Base-by-base conservation (phyloP, 2,329 filamentous ascomycete species). In the Hypoxylon sp. region DNA sequence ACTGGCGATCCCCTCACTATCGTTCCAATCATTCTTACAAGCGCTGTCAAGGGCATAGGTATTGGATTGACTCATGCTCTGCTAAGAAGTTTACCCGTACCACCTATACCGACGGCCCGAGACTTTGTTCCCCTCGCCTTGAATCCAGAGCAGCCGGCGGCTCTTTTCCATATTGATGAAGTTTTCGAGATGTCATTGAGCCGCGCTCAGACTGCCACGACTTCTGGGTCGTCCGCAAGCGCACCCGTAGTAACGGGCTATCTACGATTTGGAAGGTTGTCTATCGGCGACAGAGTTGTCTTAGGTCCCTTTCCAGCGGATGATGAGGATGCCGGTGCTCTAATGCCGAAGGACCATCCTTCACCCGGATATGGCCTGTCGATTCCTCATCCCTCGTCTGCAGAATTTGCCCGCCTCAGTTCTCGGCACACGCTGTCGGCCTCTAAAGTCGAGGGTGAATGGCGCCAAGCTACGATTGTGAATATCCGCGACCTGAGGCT, bases 91-190 rank as follows among this genome's bases (percentile, higher is more conserved):
- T 83, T 99, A 44, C 94, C 94, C 0, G 84, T 95, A 21, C 91
- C 91, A 6, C 81, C 84, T 1, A 74, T 79, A 0, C 86, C 86
- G 6, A 87, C 85, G 1, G 77, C 85, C 0, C 82, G 82, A 54
- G 87, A 89, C 71, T 87, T 85, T 67, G 80, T 86, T n/a, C 86
- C 86, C 1, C 81, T 82, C 46, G 82, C 82, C 1, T 75, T 89
- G 58, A 89, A 89, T 64, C 88, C 88, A 0, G 85, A 89, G 65
- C 85, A 88, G 61, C 87, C 89, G 1, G 82, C 83, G 3, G 87
- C 87, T 35, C 81, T 98, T 1, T 98, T 98, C 75, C 92, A 98
- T 75, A 88, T 98, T 24, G 95, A 98, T 76, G 95, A 98, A 73
- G 89, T 94, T 0, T 98, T 97, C 78, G 92, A 88, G 64, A 87